Evolutionary conservation across 2,329 filamentous ascomycete species (phyloP).

Genomic region (Acarospora socialis): DNA sequence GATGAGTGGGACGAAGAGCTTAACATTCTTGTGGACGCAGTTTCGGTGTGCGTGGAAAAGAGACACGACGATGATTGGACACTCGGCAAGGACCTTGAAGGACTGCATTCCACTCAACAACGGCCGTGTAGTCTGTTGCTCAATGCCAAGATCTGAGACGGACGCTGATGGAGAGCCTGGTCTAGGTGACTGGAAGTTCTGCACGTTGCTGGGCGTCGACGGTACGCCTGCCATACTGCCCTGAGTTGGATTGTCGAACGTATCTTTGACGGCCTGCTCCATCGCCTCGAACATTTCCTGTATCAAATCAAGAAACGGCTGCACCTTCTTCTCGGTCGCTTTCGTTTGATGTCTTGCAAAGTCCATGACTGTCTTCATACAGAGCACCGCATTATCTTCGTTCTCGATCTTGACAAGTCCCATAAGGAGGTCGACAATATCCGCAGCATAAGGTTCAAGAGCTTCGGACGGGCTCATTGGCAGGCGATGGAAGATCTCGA

Average conservation of each 20-base stretch:
- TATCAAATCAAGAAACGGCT: slow-evolving; percentile 80
- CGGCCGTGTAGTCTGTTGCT: slow-evolving; percentile 68
- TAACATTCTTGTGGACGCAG: slow-evolving; percentile 71
- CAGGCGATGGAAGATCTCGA: slow-evolving; percentile 89
- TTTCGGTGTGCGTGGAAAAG: slow-evolving; percentile 86
- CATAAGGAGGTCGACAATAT: slow-evolving; percentile 84
- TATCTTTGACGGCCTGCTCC: slow-evolving; percentile 87
- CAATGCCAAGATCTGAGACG: slow-evolving; percentile 60
- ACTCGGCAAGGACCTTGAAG: slow-evolving; percentile 96
- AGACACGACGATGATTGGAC: slow-evolving; percentile 95
- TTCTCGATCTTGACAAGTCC: slow-evolving; percentile 80
- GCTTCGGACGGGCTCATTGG: slow-evolving; percentile 59
- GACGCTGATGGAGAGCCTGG: slow-evolving; percentile 81
- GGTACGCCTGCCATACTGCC: slow-evolving; percentile 37
- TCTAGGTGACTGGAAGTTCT: slow-evolving; percentile 73
- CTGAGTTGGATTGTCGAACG: slow-evolving; percentile 64
- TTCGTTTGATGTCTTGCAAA: slow-evolving; percentile 87
- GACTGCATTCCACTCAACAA: slow-evolving; percentile 92
- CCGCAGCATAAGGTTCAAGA: slow-evolving; percentile 75
- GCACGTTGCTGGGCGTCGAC: slow-evolving; percentile 35
- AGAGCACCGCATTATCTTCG: slow-evolving; percentile 96
- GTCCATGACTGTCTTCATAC: slow-evolving; percentile 96
- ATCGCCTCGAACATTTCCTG: slow-evolving; percentile 93
- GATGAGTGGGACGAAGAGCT: slow-evolving; percentile 83
- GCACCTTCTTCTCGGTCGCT: slow-evolving; percentile 65